phyloP scores from a whole-genome alignment of 176 grass and related monocot species.

The Bonia amplexicaulis region DNA sequence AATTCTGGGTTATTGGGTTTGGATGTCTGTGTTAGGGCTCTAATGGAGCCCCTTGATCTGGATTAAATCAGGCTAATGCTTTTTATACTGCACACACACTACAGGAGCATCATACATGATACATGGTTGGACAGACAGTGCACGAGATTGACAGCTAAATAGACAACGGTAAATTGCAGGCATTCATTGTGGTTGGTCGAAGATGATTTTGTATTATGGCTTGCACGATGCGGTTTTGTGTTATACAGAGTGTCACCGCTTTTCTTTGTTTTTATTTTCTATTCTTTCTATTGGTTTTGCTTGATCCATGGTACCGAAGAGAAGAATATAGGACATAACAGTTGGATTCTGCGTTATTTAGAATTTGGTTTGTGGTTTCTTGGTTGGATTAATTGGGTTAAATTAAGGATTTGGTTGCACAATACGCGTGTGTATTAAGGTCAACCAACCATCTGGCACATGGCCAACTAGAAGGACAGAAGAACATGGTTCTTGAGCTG shows the following conservation, averaged over 20 bases:
- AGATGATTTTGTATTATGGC: slow-evolving; percentile 20
- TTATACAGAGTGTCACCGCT: slow-evolving; percentile 26
- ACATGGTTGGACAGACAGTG: not conserved
- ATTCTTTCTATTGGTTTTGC: not conserved
- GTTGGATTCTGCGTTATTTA: slow-evolving; percentile 17
- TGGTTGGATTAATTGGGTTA: not conserved
- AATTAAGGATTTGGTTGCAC: slow-evolving; percentile 25
- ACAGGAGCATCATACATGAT: slow-evolving; percentile 17
- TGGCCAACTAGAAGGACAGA: slow-evolving; percentile 25
- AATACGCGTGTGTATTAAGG: slow-evolving; percentile 18
- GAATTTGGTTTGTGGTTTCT: slow-evolving; percentile 13
- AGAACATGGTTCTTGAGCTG: slow-evolving; percentile 41
- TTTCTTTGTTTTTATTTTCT: not conserved
- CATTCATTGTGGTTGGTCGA: slow-evolving; percentile 42
- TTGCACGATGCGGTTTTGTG: slow-evolving; percentile 19
- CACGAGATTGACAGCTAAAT: slow-evolving; percentile 40
- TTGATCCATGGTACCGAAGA: not conserved
- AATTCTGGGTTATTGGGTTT: not conserved
- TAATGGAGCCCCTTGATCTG: slow-evolving; percentile 14
- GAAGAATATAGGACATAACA: not conserved
- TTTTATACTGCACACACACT: slow-evolving; percentile 8
- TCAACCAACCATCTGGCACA: slow-evolving; percentile 33
- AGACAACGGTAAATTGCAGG: slow-evolving; percentile 9
- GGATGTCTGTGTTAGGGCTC: not conserved
- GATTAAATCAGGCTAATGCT: slow-evolving; percentile 26